Evolutionary conservation across 2,329 filamentous ascomycete genomes (phyloP), one percentile per base, ranked within the genome.

Genomic region (Atkinsonella texensis): DNA sequence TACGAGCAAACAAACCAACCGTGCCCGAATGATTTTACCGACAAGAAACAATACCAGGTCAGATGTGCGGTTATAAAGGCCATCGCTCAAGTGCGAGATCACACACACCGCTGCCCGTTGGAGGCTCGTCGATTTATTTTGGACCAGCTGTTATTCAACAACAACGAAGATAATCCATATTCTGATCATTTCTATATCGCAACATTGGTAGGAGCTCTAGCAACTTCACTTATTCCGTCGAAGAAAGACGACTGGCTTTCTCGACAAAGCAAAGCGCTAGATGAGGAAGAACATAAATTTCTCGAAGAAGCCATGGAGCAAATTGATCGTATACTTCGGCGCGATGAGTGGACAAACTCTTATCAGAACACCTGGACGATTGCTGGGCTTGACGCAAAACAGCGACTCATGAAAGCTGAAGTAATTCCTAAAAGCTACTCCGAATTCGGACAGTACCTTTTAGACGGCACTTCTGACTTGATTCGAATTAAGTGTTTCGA

Each of bases 111-210:
- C 60, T 90, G 89, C 50, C 90, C 91, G 0, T 74, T 84, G 61
- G 75, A 83, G 49, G 89, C 89, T 5, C 87, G 90, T 52, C 79
- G 80, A 40, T 95, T 96, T 65, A 79, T 98, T 46, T 79, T 95
- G 20, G 89, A 96, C 59, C 87, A 94, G 63, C 74, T 98, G 35
- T 84, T 87, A 47, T 91, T 89, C 70, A 98, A 98, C 63, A 90
- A 98, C 68, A 98, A 98, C 63, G 84, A 86, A 2, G 85, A 87
- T 54, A 98, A 98, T 60, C 70, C 84, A 48, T 94, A 81, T 62
- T 95, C 90, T 5, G 94, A 98, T 61, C 85, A 90, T 55, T 83
- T 87, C 60, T 98, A 96, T 63, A 81, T 98, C 50, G 83, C 89
- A 8, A 85, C 78, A 20, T 74, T 98, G 23, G 85, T 98, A 9